Evolutionary conservation across 2,329 filamentous ascomycete genomes (phyloP).

Genomic region (Epichloe sylvatica): DNA sequence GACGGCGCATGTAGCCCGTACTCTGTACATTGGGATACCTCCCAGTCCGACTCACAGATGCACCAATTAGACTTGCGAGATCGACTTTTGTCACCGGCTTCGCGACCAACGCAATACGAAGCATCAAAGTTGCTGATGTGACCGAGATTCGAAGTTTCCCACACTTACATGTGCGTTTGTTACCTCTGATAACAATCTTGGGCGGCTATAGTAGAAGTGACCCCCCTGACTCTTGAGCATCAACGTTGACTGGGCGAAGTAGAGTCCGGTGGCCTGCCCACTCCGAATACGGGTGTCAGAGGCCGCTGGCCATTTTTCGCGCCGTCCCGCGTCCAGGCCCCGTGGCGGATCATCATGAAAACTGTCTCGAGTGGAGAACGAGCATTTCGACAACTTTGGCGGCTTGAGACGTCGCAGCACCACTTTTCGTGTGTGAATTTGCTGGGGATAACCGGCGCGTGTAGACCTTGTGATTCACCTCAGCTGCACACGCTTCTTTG

Average conservation of each 20-base stretch:
- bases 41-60: not conserved
- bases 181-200: not conserved
- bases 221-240: too few species aligned
- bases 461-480: not conserved
- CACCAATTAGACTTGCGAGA: not conserved
- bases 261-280: too few species aligned
- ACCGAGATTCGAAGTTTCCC: not conserved
- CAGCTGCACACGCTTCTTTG: not conserved
- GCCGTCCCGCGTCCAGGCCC: constrained; percentile 1
- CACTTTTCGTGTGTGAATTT: too few species aligned
- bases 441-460: too few species aligned
- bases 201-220: too few species aligned
- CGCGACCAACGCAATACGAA: not conserved
- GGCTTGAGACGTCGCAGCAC: too few species aligned
- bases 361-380: not conserved
- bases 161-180: not conserved
- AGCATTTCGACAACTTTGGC: not conserved
- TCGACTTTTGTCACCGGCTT: not conserved
- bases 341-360: not conserved
- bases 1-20: constrained; percentile 3
- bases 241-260: not conserved
- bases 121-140: too few species aligned
- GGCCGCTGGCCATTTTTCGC: not conserved
- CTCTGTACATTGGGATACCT: constrained; percentile 9
- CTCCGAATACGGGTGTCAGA: not conserved